Evolutionary conservation across 257 asterid species (phyloP), one percentile per base, ranked within the genome.

Genomic region (Gentiana macrophylla): DNA sequence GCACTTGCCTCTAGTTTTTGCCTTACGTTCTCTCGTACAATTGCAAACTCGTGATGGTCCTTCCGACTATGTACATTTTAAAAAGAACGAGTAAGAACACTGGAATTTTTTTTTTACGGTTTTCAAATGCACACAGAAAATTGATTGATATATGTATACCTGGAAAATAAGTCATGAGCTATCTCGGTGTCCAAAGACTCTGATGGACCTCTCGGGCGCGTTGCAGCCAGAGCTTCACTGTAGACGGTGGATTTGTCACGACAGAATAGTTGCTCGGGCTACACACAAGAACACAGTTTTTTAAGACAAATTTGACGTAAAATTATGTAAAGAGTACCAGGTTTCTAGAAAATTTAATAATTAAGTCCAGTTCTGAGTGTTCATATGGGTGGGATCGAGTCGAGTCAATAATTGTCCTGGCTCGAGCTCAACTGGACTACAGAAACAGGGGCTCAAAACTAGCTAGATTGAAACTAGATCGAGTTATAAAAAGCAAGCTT

Each of bases 181-280:
- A 86, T 83, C 70, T 85, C 79, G 55, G 83, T 69, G 77, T 92
- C 98, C 8, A 84, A 78, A 68, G 84, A 59, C 65, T 68, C 86
- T 9, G 95, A 72, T 77, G 62, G 77, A 59, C 98, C 97, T 73
- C 98, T 81, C 51, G 94, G 93, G 48, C 97, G 80, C 41, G 98
- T 91, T 75, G 73, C 98, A 62, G 98, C 98, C 76, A 92, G 80
- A 67, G 98, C 98, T 70, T 92, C 98, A 57, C 98, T 92, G 58
- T 61, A 77, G 62, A 92, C 65, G 24, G 68, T 88, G 57, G 85
- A 84, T 62, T 62, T 77, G 51, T 82, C 62, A 55, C 98, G 80
- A 54, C 90, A 78, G 77, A 92, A 92, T 50, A 92, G 82, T 73
- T 81, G 84, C 82, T 92, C 98, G 1, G 98, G 97, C 98, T 92